Conservation (phyloP, 345 rosid species). For the Theobroma cacao region DNA sequence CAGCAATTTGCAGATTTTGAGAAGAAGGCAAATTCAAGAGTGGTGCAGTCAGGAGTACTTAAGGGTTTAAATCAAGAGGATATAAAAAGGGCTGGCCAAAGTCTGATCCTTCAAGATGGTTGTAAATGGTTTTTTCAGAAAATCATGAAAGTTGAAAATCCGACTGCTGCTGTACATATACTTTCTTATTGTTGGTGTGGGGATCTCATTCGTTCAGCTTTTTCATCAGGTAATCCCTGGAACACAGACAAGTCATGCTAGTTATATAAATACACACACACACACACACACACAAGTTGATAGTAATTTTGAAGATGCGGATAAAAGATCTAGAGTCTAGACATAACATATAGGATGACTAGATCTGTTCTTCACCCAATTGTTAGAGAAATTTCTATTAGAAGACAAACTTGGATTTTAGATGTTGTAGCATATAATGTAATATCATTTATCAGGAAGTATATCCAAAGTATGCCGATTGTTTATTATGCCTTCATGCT, state of each 20-base stretch:
- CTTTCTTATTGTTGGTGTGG: conserved; percentile 62
- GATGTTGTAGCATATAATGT: neutral
- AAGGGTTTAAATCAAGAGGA: conserved; percentile 51
- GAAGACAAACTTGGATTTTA: neutral
- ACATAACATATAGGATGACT: neutral
- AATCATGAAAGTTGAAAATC: conserved; percentile 25
- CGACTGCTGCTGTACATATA: conserved; percentile 35
- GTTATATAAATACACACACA: neutral
- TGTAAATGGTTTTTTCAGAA: conserved; percentile 43
- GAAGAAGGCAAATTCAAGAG: conserved; percentile 44
- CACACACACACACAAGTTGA: neutral
- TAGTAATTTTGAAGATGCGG: neutral
- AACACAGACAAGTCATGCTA: neutral
- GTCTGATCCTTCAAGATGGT: conserved; percentile 48
- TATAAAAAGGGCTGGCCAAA: conserved; percentile 42
- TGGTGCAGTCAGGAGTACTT: conserved; percentile 48
- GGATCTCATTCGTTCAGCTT: conserved; percentile 53
- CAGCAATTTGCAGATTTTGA: conserved; percentile 46
- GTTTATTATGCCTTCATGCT: conserved; percentile 4
- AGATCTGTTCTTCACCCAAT: neutral
- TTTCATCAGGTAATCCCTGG: conserved; percentile 39
- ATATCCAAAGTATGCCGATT: conserved; percentile 1
- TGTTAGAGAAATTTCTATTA: neutral
- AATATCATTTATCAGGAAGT: neutral
- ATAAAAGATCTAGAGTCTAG: neutral